These are phyloP conservation scores for Pseudogymnoascus sp. DNA, from an alignment of 2,329 filamentous ascomycete species.

Conservation along the genomic window DNA sequence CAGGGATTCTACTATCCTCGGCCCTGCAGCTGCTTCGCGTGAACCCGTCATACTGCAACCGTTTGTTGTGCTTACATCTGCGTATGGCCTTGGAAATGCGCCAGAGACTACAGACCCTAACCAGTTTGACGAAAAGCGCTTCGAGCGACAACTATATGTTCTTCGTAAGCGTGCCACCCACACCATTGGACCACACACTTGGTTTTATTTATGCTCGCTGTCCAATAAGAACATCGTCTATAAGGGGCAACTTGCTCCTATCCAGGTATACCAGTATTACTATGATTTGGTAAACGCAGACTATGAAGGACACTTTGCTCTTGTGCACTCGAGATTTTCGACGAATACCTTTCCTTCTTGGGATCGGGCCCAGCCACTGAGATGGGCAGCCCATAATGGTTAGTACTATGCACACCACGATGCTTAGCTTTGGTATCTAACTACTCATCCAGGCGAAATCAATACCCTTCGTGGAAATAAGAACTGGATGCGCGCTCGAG, in stretches of 20 bases:
- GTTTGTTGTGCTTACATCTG: conserved; percentile 79
- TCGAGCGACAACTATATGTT: conserved; percentile 90
- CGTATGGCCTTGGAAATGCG: conserved; percentile 73
- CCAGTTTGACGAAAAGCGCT: conserved; percentile 73
- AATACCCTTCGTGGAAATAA: conserved; percentile 97
- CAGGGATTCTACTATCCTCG: conserved; percentile 84
- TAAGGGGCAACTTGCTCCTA: conserved; percentile 90
- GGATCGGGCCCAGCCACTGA: conserved; percentile 91
- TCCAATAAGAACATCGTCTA: conserved; percentile 98
- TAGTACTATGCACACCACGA: conserved; percentile 26
- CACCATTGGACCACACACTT: conserved; percentile 90
- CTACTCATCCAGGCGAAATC: conserved; percentile 58
- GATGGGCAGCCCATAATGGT: conserved; percentile 97
- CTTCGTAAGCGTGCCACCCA: conserved; percentile 92
- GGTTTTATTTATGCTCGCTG: conserved; percentile 96
- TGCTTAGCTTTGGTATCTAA: conserved; percentile 24
- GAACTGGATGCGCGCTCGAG: conserved; percentile 98
- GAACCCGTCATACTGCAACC: conserved; percentile 95
- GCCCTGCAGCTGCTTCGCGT: conserved; percentile 83
- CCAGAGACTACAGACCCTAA: conserved; percentile 72
- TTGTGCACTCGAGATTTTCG: conserved; percentile 95
- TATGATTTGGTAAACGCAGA: conserved; percentile 95
- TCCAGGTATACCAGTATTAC: conserved; percentile 97
- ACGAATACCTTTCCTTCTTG: conserved; percentile 98
- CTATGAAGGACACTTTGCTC: conserved; percentile 92